Evolutionary conservation across 352 stramenopile species (phyloP).

Genomic region (Phytophthora cryptogea): DNA sequence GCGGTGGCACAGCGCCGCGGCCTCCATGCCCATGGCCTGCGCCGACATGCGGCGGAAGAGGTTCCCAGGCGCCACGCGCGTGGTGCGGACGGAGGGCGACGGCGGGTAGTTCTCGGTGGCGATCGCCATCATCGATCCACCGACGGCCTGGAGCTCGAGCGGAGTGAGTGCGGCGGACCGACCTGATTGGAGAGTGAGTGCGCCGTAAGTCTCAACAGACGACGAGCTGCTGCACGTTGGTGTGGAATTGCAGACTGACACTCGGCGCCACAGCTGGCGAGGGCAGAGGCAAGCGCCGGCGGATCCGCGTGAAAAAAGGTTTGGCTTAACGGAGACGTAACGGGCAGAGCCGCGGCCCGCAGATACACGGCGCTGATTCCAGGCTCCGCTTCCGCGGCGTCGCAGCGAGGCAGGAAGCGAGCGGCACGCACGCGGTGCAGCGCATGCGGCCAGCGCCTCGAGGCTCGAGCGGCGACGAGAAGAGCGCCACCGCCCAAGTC

Average conservation of each 20-base stretch:
- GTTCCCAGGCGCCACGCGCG: constrained; percentile 21
- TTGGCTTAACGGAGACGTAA: constrained; percentile 16
- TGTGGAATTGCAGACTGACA: constrained; percentile 14
- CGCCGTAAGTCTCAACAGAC: constrained; percentile 9
- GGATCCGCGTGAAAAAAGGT: constrained; percentile 20
- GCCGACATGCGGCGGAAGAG: constrained; percentile 67
- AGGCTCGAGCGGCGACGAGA: neutral
- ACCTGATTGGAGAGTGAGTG: constrained; percentile 26
- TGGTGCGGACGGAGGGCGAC: constrained; percentile 13
- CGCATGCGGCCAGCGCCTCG: neutral
- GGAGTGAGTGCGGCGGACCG: constrained; percentile 7
- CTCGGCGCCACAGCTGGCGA: constrained; percentile 1
- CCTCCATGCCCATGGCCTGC: constrained; percentile 70
- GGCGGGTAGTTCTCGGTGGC: constrained; percentile 8
- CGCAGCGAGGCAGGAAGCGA: constrained; percentile 8
- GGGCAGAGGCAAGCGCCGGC: constrained; percentile 8
- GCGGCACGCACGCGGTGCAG: neutral
- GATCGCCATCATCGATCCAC: constrained; percentile 25
- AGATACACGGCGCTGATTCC: constrained; percentile 30
- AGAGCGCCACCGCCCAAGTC: constrained; percentile 2
- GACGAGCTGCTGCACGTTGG: constrained; percentile 18
- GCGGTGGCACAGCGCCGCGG: constrained; percentile 66
- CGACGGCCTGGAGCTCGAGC: neutral
- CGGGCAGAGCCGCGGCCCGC: constrained; percentile 18
- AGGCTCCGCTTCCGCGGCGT: neutral